Evolutionary conservation across 2,329 filamentous ascomycete species (phyloP).

Genomic region (Lachnellula hyalina): DNA sequence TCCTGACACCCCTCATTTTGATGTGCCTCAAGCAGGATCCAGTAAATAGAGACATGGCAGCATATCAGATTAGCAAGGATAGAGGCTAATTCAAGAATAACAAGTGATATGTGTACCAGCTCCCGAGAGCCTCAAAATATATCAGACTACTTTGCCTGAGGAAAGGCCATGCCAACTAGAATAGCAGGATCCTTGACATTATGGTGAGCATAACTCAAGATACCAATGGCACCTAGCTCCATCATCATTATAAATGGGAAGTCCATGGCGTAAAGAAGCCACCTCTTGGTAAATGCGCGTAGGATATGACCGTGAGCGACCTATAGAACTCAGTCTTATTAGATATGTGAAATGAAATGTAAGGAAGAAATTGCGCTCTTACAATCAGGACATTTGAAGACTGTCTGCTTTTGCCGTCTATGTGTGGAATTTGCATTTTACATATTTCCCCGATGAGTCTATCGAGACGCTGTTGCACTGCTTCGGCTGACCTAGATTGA

Average conservation of each 20-base stretch:
- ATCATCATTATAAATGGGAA: constrained; percentile 24
- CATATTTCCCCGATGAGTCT: constrained; percentile 7
- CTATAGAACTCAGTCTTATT: constrained; percentile 39
- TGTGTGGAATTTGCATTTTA: constrained; percentile 19
- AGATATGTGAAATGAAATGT: neutral
- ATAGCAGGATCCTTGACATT: constrained; percentile 24
- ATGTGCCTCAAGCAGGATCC: no score
- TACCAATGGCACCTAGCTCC: constrained; percentile 25
- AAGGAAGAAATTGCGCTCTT: neutral
- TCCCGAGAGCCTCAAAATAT: no score
- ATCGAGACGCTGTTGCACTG: constrained; percentile 10
- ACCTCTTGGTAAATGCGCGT: constrained; percentile 42
- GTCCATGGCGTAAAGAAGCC: constrained; percentile 38
- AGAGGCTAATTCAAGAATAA: no score
- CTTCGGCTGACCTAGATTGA: constrained; percentile 5
- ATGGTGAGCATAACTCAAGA: constrained; percentile 23
- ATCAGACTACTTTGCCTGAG: constrained; percentile 7
- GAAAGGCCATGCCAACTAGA: constrained; percentile 32
- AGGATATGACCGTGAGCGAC: constrained; percentile 40
- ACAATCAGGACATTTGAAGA: constrained; percentile 34
- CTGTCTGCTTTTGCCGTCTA: constrained; percentile 33
- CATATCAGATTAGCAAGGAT: no score
- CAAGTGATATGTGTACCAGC: no score
- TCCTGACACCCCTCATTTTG: no score
- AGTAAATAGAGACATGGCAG: no score